Percentiles rank a stretch among this genome's conserved stretches.
Evolutionary conservation across 768 basidiomycete genomes (phyloP).

Genomic region (Glaciozyma martinii): DNA sequence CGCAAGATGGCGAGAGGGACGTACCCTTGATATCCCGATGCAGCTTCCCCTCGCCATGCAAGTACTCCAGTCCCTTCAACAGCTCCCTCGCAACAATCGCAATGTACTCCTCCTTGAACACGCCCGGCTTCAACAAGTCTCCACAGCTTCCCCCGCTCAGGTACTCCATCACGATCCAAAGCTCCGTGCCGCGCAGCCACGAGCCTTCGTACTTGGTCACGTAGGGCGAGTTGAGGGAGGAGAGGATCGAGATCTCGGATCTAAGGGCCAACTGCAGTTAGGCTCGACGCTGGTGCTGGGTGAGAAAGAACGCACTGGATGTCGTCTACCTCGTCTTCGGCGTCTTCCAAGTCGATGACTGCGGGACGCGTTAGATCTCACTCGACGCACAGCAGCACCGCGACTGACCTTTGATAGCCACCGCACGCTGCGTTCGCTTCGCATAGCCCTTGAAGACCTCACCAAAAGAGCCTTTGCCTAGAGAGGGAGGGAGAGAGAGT

Average conservation of each 20-base stretch:
- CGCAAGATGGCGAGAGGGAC: slow-evolving; percentile 11
- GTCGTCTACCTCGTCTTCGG: slow-evolving; percentile 73
- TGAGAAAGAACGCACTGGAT: too few species aligned
- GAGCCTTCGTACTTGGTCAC: slow-evolving; percentile 96
- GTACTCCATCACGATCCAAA: slow-evolving; percentile 82
- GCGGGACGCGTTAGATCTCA: background rate
- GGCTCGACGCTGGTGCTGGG: too few species aligned
- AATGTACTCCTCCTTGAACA: slow-evolving; percentile 96
- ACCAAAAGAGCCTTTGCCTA: slow-evolving; percentile 97
- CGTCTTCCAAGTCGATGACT: slow-evolving; percentile 96
- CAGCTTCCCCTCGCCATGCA: slow-evolving; percentile 90
- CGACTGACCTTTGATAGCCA: slow-evolving; percentile 70
- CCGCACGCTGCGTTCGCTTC: slow-evolving; percentile 88
- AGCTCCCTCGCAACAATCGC: slow-evolving; percentile 92
- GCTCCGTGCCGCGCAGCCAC: slow-evolving; percentile 84
- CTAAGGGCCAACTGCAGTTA: slow-evolving; percentile 70
- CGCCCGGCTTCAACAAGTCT: slow-evolving; percentile 73
- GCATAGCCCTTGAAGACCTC: slow-evolving; percentile 99
- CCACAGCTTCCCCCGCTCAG: slow-evolving; percentile 97
- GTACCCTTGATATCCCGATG: slow-evolving; percentile 98
- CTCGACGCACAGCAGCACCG: background rate
- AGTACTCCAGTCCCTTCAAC: slow-evolving; percentile 82
- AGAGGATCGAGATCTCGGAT: slow-evolving; percentile 86
- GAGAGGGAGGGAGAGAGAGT: slow-evolving; percentile 1
- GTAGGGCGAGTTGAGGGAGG: slow-evolving; percentile 87